A percentile compares a stretch with the other conserved stretches of the same genome.
These are phyloP conservation scores for Annulohypoxylon stygium DNA, from an alignment of 495 filamentous ascomycete genomes.

Conservation along the genomic window DNA sequence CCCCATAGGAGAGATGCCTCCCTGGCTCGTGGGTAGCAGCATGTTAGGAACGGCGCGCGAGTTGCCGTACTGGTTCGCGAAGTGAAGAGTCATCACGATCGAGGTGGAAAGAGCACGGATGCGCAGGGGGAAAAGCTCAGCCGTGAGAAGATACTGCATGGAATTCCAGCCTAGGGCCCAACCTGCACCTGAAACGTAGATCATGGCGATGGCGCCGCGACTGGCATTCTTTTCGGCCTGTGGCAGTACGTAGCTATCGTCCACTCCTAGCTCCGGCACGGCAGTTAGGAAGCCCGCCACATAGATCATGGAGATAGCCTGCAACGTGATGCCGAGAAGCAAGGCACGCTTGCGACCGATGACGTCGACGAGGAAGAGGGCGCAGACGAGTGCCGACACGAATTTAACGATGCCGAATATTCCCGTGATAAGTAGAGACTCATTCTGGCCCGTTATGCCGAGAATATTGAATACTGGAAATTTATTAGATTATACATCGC, in stretches of 20 bases:
- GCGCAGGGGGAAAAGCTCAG: slow-evolving; percentile 78
- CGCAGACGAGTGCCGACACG: slow-evolving; percentile 71
- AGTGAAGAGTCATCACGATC: slow-evolving; percentile 71
- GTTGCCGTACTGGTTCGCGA: slow-evolving; percentile 80
- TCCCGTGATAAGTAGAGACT: slow-evolving; percentile 74
- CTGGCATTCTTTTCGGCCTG: slow-evolving; percentile 55
- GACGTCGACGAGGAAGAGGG: slow-evolving; percentile 79
- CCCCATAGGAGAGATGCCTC: slow-evolving; percentile 64
- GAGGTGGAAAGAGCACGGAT: slow-evolving; percentile 65
- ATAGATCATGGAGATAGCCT: slow-evolving; percentile 75
- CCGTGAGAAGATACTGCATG: slow-evolving; percentile 81
- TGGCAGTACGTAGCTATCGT: slow-evolving; percentile 47
- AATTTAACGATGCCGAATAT: slow-evolving; percentile 81
- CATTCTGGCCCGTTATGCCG: slow-evolving; percentile 70
- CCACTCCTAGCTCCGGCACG: slow-evolving; percentile 61
- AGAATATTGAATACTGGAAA: slow-evolving; percentile 68
- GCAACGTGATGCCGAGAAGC: slow-evolving; percentile 71
- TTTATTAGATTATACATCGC: too few relatives aligned
- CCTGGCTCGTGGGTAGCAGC: slow-evolving; percentile 59
- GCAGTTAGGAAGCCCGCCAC: slow-evolving; percentile 74
- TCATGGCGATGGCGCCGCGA: slow-evolving; percentile 72
- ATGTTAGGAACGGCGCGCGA: slow-evolving; percentile 70
- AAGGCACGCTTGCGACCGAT: slow-evolving; percentile 79
- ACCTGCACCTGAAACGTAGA: slow-evolving; percentile 73
- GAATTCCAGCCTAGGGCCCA: slow-evolving; percentile 83